Percentiles rank a stretch among this genome's conserved stretches.
Conservation (phyloP, 352 stramenopile genomes). For the Phytophthora europaea region DNA sequence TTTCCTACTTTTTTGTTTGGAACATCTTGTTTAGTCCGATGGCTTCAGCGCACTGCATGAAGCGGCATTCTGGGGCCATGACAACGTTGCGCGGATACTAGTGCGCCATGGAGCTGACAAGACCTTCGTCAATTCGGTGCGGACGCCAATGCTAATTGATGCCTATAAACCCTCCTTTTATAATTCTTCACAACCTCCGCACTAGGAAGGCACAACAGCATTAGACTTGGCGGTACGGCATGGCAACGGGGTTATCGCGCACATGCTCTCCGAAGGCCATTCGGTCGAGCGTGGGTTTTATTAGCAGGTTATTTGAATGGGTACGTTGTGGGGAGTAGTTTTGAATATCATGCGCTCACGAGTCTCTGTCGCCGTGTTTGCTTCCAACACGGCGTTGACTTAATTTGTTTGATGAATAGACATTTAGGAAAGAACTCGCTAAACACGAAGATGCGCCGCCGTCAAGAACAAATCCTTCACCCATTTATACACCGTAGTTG, state of each 20-base stretch:
- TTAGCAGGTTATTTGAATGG: slow-evolving; percentile 29
- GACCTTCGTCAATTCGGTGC: slow-evolving; percentile 59
- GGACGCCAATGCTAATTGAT: neutral
- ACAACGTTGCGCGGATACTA: slow-evolving; percentile 70
- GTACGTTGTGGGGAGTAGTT: too few species aligned
- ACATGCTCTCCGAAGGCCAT: slow-evolving; percentile 73
- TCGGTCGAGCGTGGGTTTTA: slow-evolving; percentile 66
- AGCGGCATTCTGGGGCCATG: slow-evolving; percentile 66
- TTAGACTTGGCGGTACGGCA: slow-evolving; percentile 76
- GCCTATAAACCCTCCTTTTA: neutral
- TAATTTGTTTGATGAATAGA: too few species aligned
- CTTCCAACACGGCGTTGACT: too few species aligned
- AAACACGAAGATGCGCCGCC: neutral
- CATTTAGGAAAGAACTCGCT: too few species aligned
- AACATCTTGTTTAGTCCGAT: slow-evolving; percentile 50
- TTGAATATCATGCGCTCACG: too few species aligned
- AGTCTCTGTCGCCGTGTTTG: too few species aligned
- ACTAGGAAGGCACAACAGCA: slow-evolving; percentile 72
- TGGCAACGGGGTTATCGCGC: slow-evolving; percentile 64
- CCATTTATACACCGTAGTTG: neutral
- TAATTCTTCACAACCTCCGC: neutral
- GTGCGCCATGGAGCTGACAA: slow-evolving; percentile 68
- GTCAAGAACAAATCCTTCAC: neutral
- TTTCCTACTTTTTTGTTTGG: neutral
- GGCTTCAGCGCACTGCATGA: slow-evolving; percentile 79